Percentiles rank a stretch among this genome's conserved stretches.
Conservation (phyloP, 345 rosid species). For the Atalantia buxifolia region DNA sequence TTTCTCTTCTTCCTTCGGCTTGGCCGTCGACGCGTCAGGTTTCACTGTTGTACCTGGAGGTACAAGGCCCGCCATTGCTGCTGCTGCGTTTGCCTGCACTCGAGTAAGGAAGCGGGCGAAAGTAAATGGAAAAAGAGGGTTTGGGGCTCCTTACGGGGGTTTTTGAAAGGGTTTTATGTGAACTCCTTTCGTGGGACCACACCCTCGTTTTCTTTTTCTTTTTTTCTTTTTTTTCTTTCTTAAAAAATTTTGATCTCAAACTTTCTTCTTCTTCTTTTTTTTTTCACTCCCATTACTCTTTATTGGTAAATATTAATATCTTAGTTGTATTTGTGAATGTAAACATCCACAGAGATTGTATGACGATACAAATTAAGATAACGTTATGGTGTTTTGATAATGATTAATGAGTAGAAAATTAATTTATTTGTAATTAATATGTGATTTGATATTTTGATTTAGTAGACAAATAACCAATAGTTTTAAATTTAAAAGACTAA, state of each 20-base stretch:
- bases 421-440: no score
- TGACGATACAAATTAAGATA: no score
- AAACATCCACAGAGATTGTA: not conserved
- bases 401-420: no score
- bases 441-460: no score
- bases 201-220: not conserved
- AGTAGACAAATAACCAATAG: no score
- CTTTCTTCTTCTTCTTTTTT: not conserved
- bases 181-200: conserved; percentile 11
- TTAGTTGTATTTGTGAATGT: not conserved
- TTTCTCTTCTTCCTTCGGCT: conserved; percentile 41
- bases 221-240: not conserved
- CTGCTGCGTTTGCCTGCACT: not conserved
- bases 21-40: conserved; percentile 22
- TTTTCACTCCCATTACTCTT: not conserved
- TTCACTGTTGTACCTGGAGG: conserved; percentile 34
- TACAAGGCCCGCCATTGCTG: conserved; percentile 55
- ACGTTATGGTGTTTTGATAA: no score
- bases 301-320: not conserved
- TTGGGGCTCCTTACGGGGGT: not conserved
- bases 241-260: not conserved
- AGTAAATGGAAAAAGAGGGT: not conserved
- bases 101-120: not conserved
- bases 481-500: no score
- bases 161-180: conserved; percentile 14